Base-by-base conservation (phyloP, 768 basidiomycete genomes). In the Punctularia strigosozonata region DNA sequence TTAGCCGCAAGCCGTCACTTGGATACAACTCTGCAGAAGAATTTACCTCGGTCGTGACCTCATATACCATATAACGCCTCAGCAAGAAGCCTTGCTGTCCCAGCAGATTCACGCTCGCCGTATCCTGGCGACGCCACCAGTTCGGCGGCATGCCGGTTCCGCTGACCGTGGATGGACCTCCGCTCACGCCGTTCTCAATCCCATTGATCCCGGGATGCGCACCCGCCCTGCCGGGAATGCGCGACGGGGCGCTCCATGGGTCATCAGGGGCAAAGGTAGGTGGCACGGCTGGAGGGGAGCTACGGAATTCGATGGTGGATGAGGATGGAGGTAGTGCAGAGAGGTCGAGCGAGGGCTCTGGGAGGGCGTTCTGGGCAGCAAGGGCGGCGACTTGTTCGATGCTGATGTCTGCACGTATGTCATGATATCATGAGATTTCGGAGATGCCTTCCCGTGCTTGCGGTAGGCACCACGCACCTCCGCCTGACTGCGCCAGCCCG, bases 41-140 rank as follows among this genome's bases (percentile, higher is more conserved):
- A 64, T 79, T 55, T 46, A 88, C 86, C 38, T 87, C 80, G 18
- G 85, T 77, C 8, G 69, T 60, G 21, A 97, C 66, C 51, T 84
- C 78, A 54, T 94, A 97, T 3, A 89, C 78, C 41, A 75, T 83
- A 52, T 86, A 83, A 39, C 92, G 73, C 49, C 85, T 89, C 48
- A 94, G 60, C 48, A 94, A 82, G 61, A 92, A 92, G 2, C 91
- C 91, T 55, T 92, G 89, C 48, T 86, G 88, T 22, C 90, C 90
- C 31, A 85, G 62, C 35, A 91, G 68, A 32, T 68, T 72, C 28
- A 95, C 75, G 37, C 69, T 64, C 15, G 85, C 75, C 2, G 53
- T 68, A 56, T 89, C 83, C 54, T 85, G 76, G 45, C 65, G 78
- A 60, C 77, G 85, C 88, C 88, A 94, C 84, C 90, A 97, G 30